These are phyloP conservation scores for Phytophthora pinifolia DNA, from an alignment of 352 stramenopile genomes.

Conservation along the genomic window DNA sequence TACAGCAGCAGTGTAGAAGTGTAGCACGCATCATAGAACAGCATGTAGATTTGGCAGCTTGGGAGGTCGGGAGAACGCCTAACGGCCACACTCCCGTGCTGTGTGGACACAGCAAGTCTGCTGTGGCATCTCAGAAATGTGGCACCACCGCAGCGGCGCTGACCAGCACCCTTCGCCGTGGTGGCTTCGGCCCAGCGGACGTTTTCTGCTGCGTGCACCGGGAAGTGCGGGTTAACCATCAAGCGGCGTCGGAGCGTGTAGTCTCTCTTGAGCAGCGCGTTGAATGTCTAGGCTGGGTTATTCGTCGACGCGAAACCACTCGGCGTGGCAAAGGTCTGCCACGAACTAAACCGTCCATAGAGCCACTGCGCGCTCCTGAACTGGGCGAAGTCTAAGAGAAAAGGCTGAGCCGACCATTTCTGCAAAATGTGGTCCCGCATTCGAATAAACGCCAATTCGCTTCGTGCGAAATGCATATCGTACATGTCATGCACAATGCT, in stretches of 20 bases:
- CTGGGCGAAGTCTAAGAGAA: constrained; percentile 3
- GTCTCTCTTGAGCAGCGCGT: constrained; percentile 9
- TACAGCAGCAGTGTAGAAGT: too few relatives aligned
- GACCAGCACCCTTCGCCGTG: too few relatives aligned
- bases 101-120: neutral
- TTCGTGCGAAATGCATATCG: constrained; percentile 19
- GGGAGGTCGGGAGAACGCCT: too few relatives aligned
- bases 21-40: too few relatives aligned
- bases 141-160: constrained; percentile 28
- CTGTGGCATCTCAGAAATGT: constrained; percentile 37
- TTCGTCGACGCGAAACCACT: constrained; percentile 24
- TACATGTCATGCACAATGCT: constrained; percentile 23
- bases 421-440: neutral
- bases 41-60: too few relatives aligned
- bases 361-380: constrained; percentile 20
- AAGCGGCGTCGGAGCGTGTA: too few relatives aligned
- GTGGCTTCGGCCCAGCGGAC: too few relatives aligned
- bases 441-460: constrained; percentile 1
- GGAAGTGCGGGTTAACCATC: too few relatives aligned
- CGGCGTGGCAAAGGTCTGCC: constrained; percentile 17
- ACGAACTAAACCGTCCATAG: constrained; percentile 3
- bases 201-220: too few relatives aligned
- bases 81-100: too few relatives aligned
- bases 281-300: constrained; percentile 28
- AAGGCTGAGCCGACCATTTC: neutral